Evolutionary conservation across 202 grass and related monocot genomes (phyloP).

Genomic region (Elaeis oleifera): DNA sequence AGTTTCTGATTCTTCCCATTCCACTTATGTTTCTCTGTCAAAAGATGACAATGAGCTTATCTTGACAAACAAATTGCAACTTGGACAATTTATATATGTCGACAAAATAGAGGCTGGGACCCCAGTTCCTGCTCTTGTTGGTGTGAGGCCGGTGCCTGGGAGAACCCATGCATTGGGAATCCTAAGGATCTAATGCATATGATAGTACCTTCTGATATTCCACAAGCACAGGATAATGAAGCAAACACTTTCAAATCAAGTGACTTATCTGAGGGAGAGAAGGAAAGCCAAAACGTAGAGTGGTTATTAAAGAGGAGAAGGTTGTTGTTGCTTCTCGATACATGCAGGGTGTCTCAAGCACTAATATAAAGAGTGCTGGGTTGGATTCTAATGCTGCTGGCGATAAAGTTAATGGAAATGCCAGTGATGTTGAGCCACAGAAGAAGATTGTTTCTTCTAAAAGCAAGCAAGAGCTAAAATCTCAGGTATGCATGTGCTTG

Average conservation of each 20-base stretch:
- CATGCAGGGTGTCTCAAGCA: constrained; percentile 84
- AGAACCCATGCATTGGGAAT: constrained; percentile 84
- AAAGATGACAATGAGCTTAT: constrained; percentile 96
- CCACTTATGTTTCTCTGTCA: constrained; percentile 92
- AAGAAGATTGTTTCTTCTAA: constrained; percentile 33
- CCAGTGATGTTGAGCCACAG: constrained; percentile 35
- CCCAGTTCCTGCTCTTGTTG: constrained; percentile 83
- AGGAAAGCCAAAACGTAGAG: constrained; percentile 64
- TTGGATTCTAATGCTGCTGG: constrained; percentile 51
- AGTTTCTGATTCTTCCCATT: constrained; percentile 94
- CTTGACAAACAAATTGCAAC: constrained; percentile 85
- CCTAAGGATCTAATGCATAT: constrained; percentile 98
- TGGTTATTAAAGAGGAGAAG: constrained; percentile 91
- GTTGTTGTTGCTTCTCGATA: constrained; percentile 71
- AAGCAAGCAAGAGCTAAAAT: constrained; percentile 60
- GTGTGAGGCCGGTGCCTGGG: constrained; percentile 82
- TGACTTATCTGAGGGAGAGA: constrained; percentile 62
- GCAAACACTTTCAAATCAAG: constrained; percentile 32
- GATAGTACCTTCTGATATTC: constrained; percentile 50
- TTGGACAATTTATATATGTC: constrained; percentile 97
- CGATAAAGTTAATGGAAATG: constrained; percentile 47
- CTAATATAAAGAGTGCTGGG: constrained; percentile 41
- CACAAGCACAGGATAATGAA: constrained; percentile 48
- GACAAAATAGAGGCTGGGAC: constrained; percentile 87
- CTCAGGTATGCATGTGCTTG: constrained; percentile 48